phyloP scores from a whole-genome alignment of 139 green algal genomes.

The Yamagishiella unicocca region DNA sequence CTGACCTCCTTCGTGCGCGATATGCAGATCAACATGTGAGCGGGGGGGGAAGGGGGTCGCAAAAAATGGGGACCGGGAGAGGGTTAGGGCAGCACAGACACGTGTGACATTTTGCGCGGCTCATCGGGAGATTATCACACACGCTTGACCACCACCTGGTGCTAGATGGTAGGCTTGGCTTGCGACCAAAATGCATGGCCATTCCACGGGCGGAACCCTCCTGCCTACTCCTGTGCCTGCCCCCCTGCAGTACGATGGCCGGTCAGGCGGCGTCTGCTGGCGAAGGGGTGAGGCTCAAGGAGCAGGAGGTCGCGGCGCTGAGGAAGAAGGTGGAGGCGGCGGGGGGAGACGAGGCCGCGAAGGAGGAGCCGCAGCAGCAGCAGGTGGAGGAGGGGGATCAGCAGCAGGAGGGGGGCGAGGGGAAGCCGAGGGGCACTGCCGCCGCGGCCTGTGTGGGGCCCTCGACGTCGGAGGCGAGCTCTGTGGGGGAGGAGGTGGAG shows the following conservation, averaged over 20 bases:
- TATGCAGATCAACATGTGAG: not conserved
- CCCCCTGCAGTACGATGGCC: slow-evolving; percentile 14
- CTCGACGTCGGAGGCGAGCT: not conserved
- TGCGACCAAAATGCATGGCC: not conserved
- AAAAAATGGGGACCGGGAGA: too few species aligned
- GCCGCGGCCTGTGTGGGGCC: not conserved
- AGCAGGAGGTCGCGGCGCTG: not conserved
- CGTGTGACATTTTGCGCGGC: too few species aligned
- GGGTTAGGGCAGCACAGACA: too few species aligned
- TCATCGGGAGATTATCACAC: too few species aligned
- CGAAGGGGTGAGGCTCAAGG: not conserved
- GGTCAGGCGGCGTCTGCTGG: not conserved
- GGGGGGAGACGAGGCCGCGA: not conserved
- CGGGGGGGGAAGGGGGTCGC: not conserved
- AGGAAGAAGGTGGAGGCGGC: not conserved
- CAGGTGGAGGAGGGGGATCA: not conserved
- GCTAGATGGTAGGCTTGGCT: too few species aligned
- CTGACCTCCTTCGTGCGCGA: slow-evolving; percentile 64
- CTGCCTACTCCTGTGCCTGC: not conserved
- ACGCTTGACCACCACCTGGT: too few species aligned
- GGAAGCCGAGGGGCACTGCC: not conserved
- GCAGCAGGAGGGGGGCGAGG: not conserved
- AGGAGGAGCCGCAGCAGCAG: not conserved
- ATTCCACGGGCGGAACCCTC: not conserved
- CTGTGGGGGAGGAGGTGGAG: not conserved